Base-by-base conservation (phyloP, 2,329 filamentous ascomycete species). In the Ophiostoma montium region DNA sequence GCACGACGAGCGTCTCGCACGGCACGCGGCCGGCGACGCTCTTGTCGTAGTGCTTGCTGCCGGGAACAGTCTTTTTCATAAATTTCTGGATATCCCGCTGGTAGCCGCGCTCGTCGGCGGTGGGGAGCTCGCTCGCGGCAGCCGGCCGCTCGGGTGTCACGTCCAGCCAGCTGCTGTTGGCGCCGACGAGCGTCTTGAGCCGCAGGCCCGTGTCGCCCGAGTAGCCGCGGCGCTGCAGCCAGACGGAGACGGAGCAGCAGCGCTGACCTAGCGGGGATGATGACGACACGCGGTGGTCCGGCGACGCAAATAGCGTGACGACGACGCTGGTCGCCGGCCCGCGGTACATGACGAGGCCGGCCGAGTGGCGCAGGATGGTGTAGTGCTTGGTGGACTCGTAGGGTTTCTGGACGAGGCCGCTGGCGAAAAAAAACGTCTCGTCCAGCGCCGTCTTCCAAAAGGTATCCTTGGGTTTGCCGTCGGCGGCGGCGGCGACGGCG, bases 141-240 rank as follows among this genome's bases (percentile, higher is more conserved):
- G 74, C 68, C 19, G 67, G 66, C 2, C 68, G 62, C 0, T 66
- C 65, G 0, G 82, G 82, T 0, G 82, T 86, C 2, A 85, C 80
- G 51, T 86, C 72, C 12, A 85, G 66, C 82, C 82, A 86, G 56
- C 65, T 69, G 8, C 70, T 68, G 12, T 70, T 75, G 0, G 72
- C 69, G 8, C 79, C 74, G 33, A 84, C 63, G 1, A 84, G 61
- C 0, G 79, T 74, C 59, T 82, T 82, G 27, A 80, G 65, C 7
- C 71, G 70, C 75, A 86, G 82, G 16, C 82, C 82, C 45, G 79
- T 71, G 57, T 80, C 80, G 5, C 82, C 82, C 0, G 77, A 78
- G 64, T 70, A 84, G 2, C 82, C 82, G 54, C 79, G 81, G 51
- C 72, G 72, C 63, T 86, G 82, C 23, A 86, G 64, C 77, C 79